Percentiles rank a stretch among this genome's conserved stretches.
These are phyloP conservation scores for Alternaria novae-zelandiae DNA, from an alignment of 2,329 filamentous ascomycete genomes.

Conservation along the genomic window DNA sequence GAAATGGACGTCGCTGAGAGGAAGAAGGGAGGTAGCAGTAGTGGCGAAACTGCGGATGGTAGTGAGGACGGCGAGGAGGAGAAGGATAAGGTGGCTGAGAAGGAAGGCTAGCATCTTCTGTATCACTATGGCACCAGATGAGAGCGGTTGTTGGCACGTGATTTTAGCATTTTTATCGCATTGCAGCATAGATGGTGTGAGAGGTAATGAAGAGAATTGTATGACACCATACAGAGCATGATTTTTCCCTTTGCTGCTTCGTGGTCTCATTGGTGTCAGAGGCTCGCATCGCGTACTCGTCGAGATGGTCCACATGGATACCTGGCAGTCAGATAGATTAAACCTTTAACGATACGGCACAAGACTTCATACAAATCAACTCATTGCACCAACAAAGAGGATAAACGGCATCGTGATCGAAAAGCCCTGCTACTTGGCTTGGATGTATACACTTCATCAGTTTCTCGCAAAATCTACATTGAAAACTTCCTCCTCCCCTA, in stretches of 20 bases:
- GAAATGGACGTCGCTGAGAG: slow-evolving; percentile 16
- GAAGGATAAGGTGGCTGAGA: slow-evolving; percentile 16
- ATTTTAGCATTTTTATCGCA: neutral
- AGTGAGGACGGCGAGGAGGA: slow-evolving; percentile 4
- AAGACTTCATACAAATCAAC: neutral
- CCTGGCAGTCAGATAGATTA: neutral
- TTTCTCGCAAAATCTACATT: neutral
- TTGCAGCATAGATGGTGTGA: neutral
- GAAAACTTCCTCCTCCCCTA: neutral
- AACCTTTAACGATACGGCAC: too few species aligned
- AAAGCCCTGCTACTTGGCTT: neutral
- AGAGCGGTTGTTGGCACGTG: neutral
- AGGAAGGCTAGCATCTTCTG: slow-evolving; percentile 17
- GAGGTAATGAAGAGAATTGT: neutral
- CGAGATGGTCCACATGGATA: neutral
- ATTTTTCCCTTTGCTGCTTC: neutral
- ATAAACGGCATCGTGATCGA: too few species aligned
- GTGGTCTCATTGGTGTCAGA: neutral
- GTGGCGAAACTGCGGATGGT: slow-evolving; percentile 1
- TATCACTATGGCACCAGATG: neutral
- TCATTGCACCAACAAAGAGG: neutral
- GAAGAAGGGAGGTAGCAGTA: neutral
- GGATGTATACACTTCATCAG: neutral
- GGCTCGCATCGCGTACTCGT: neutral
- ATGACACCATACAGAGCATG: neutral